Conservation (phyloP, 2,329 filamentous ascomycete species). For the Fusarium vanettenii region DNA sequence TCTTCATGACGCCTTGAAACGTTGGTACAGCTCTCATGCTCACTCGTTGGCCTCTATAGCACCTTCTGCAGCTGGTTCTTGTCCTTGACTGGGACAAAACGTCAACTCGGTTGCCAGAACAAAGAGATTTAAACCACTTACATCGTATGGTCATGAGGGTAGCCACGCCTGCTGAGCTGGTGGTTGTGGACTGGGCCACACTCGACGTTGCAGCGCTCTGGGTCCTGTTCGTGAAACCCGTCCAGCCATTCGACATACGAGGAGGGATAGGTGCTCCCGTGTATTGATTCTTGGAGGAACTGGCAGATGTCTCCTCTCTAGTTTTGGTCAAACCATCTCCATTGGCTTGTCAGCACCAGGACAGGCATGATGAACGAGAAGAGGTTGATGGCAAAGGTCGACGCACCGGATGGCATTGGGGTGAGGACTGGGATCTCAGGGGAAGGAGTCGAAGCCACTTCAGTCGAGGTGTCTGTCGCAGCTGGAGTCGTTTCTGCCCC, state of each 20-base stretch:
- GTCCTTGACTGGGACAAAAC: not conserved
- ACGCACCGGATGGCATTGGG: not conserved
- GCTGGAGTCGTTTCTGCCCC: not conserved
- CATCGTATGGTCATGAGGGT: not conserved
- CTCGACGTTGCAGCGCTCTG: not conserved
- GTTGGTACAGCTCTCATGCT: not conserved
- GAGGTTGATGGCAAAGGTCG: not conserved
- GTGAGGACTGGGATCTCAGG: not conserved
- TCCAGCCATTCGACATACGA: not conserved
- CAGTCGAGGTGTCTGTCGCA: not conserved
- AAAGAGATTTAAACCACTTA: not conserved
- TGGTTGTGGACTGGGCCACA: not conserved
- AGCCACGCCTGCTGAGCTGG: not conserved
- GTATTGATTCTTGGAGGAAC: not conserved
- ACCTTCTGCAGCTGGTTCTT: not conserved
- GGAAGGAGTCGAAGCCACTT: not conserved
- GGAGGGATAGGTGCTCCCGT: rapidly evolving
- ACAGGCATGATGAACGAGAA: not conserved
- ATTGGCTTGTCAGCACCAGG: not conserved
- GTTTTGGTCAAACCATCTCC: not conserved
- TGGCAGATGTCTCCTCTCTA: not conserved
- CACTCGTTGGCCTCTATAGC: not conserved
- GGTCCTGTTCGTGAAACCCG: not conserved
- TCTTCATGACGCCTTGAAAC: not conserved
- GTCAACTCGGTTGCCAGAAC: not conserved